These are phyloP conservation scores for Solanum arcanum DNA, from an alignment of 257 asterid genomes.

Conservation along the genomic window DNA sequence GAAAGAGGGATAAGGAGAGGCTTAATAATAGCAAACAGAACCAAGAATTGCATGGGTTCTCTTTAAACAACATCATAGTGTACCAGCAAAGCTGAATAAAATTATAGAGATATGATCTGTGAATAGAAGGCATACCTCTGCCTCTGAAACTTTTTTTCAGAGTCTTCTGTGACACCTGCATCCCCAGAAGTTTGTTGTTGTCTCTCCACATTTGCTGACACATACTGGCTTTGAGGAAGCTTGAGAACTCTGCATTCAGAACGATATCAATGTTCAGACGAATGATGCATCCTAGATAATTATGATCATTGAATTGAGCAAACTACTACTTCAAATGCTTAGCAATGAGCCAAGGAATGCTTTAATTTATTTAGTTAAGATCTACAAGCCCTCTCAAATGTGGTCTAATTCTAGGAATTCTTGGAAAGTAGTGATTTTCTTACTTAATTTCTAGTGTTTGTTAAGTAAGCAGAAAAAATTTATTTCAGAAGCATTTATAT, in stretches of 20 bases:
- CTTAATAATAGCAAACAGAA: background rate
- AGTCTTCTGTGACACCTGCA: constrained; percentile 27
- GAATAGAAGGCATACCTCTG: constrained; percentile 30
- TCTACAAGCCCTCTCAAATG: background rate
- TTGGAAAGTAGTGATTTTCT: background rate
- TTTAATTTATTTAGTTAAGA: background rate
- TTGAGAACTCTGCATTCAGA: constrained; percentile 46
- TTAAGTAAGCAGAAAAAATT: background rate
- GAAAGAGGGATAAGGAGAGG: background rate
- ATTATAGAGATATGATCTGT: background rate
- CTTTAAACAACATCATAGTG: background rate
- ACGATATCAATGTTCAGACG: background rate
- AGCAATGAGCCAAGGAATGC: background rate
- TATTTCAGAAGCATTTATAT: background rate
- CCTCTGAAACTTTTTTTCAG: constrained; percentile 29
- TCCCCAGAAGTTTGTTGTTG: constrained; percentile 25
- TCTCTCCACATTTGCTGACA: constrained; percentile 25
- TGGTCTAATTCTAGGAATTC: background rate
- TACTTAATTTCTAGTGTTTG: background rate
- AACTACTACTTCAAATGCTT: background rate
- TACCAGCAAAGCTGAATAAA: background rate
- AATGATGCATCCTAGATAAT: background rate
- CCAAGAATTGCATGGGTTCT: background rate
- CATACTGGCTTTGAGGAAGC: constrained; percentile 66
- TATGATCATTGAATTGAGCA: background rate